phyloP scores from a whole-genome alignment of 345 rosid species.

The Moricandia moricandioides region DNA sequence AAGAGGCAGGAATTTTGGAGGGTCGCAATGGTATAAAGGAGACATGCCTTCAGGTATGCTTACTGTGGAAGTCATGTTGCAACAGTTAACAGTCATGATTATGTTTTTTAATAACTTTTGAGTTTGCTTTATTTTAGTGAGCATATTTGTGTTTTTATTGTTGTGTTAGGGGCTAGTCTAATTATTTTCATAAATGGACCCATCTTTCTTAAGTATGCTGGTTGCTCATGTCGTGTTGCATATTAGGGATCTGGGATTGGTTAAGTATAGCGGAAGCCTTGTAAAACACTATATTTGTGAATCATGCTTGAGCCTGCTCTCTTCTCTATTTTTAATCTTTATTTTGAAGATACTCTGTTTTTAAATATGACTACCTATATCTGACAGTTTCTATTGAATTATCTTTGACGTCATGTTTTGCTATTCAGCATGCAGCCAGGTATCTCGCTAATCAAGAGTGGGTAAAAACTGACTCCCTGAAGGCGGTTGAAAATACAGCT shows the following conservation, averaged over 20 bases:
- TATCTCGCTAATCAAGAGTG: constrained; percentile 99
- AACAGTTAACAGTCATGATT: background rate
- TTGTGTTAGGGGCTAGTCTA: constrained; percentile 3
- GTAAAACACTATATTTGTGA: constrained; percentile 10
- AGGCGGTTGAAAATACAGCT: constrained; percentile 97
- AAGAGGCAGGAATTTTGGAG: constrained; percentile 99
- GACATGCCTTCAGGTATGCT: constrained; percentile 94
- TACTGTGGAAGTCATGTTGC: constrained; percentile 16
- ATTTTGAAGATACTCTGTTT: background rate
- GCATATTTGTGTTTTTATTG: constrained; percentile 6
- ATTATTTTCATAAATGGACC: constrained; percentile 8
- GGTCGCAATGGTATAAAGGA: constrained; percentile 99
- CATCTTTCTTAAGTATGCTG: constrained; percentile 14
- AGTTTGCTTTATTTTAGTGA: background rate
- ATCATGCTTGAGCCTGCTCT: constrained; percentile 16
- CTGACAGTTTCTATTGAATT: constrained; percentile 4
- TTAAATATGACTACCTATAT: constrained; percentile 8
- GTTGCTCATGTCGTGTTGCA: constrained; percentile 21
- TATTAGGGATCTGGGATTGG: constrained; percentile 1
- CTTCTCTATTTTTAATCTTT: background rate
- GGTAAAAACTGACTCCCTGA: constrained; percentile 94
- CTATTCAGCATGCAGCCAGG: constrained; percentile 91
- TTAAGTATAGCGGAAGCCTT: constrained; percentile 20
- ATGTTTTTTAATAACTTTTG: background rate
- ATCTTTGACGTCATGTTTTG: constrained; percentile 29